Percentiles rank a stretch among this genome's conserved stretches.
These are phyloP conservation scores for Thraustochytrium striatum DNA, from an alignment of 352 stramenopile genomes.

Conservation along the genomic window DNA sequence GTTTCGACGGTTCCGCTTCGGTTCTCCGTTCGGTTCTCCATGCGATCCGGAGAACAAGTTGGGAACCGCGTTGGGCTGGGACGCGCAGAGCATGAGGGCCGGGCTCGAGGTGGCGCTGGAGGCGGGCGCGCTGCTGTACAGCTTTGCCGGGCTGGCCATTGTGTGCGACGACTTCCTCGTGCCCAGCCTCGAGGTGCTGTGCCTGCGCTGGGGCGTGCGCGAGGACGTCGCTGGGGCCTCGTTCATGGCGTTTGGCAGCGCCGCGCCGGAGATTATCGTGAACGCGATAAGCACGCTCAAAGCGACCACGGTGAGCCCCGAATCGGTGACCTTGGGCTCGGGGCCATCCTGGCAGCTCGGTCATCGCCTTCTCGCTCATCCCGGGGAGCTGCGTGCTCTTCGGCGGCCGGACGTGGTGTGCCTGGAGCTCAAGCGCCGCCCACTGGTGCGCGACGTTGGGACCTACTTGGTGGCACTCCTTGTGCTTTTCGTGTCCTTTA, in stretches of 20 bases:
- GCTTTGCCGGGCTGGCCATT: conserved; percentile 49
- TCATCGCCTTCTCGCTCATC: conserved; percentile 31
- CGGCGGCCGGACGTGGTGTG: not conserved
- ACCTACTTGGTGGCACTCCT: conserved; percentile 47
- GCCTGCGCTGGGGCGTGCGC: conserved; percentile 47
- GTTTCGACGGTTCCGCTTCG: no score
- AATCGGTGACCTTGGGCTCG: not conserved
- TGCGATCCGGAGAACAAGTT: no score
- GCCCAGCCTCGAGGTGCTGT: conserved; percentile 63
- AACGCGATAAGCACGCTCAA: conserved; percentile 36
- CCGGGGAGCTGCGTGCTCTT: conserved; percentile 2
- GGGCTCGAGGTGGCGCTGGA: conserved; percentile 65
- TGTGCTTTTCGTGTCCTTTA: conserved; percentile 36
- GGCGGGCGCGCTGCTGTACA: conserved; percentile 55
- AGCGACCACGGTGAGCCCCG: not conserved
- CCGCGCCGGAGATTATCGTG: conserved; percentile 71
- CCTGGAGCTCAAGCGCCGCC: conserved; percentile 48
- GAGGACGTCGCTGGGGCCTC: conserved; percentile 67
- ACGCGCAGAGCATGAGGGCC: no score
- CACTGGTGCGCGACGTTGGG: conserved; percentile 46
- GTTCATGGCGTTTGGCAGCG: conserved; percentile 71
- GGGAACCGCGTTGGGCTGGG: no score
- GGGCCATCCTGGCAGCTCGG: conserved; percentile 20
- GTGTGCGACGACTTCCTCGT: conserved; percentile 72
- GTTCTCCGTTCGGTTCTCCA: no score